phyloP scores from a whole-genome alignment of 352 stramenopile species.

The Phytophthora agathidicida region DNA sequence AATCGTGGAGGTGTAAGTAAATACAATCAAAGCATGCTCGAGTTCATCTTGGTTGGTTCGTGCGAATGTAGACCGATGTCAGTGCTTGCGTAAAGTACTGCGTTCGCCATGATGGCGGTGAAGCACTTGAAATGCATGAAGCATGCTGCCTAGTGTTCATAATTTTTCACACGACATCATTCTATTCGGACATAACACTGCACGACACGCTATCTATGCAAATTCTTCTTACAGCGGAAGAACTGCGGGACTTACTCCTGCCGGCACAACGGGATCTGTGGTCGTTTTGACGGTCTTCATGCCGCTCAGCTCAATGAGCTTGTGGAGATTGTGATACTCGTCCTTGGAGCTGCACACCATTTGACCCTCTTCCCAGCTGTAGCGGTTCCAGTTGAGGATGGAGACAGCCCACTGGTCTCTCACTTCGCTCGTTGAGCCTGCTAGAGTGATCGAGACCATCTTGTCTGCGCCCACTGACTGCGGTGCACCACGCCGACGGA shows the following conservation, averaged over 20 bases:
- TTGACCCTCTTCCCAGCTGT: conserved; percentile 83
- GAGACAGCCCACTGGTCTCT: conserved; percentile 75
- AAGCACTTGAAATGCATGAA: no score
- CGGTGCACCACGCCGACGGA: conserved; percentile 14
- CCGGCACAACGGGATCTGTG: conserved; percentile 35
- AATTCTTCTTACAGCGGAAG: conserved; percentile 45
- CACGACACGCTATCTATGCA: conserved; percentile 1
- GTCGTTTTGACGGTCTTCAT: conserved; percentile 37
- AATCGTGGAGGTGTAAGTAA: conserved; percentile 24
- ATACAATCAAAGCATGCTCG: conserved; percentile 3
- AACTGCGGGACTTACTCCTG: conserved; percentile 61
- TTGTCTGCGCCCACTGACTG: conserved; percentile 32
- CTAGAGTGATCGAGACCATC: conserved; percentile 47
- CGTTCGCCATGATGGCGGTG: no score
- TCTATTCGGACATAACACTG: not conserved
- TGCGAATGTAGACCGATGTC: no score
- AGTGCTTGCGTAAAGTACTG: no score
- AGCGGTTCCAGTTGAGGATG: conserved; percentile 87
- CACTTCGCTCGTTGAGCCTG: conserved; percentile 60
- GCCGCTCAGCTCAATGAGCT: conserved; percentile 38
- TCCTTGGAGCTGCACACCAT: conserved; percentile 82
- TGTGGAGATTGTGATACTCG: conserved; percentile 54
- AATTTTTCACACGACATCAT: no score
- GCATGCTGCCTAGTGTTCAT: no score
- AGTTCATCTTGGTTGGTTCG: no score